Conservation (phyloP, 495 filamentous ascomycete species). For the Talaromyces liani region DNA sequence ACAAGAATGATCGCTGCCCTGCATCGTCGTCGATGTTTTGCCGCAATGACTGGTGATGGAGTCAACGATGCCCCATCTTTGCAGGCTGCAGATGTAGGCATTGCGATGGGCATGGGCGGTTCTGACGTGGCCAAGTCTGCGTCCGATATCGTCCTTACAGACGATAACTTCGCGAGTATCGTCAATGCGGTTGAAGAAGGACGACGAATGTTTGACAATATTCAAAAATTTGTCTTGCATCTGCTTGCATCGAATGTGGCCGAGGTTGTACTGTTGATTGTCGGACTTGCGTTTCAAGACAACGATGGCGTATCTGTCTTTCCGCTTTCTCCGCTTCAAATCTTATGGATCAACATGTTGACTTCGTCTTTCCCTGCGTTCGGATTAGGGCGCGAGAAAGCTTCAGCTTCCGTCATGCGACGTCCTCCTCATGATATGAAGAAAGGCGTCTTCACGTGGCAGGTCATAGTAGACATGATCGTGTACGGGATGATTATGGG, state of each 20-base stretch:
- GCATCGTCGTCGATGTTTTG: conserved; percentile 56
- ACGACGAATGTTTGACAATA: conserved; percentile 68
- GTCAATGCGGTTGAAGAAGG: conserved; percentile 68
- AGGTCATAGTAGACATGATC: conserved; percentile 66
- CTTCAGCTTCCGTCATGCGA: conserved; percentile 59
- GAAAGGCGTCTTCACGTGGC: conserved; percentile 61
- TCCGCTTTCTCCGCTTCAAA: conserved; percentile 65
- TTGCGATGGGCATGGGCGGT: conserved; percentile 76
- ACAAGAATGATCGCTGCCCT: conserved; percentile 65
- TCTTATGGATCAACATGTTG: conserved; percentile 73
- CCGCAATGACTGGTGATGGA: conserved; percentile 73
- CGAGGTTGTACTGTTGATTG: conserved; percentile 63
- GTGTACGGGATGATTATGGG: conserved; percentile 68
- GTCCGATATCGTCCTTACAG: conserved; percentile 78
- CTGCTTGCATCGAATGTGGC: conserved; percentile 67
- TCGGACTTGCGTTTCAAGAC: conserved; percentile 68
- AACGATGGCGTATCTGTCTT: conserved; percentile 57
- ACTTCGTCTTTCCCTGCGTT: conserved; percentile 71
- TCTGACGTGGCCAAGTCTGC: conserved; percentile 89
- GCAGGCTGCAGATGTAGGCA: conserved; percentile 72
- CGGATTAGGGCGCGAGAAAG: conserved; percentile 64
- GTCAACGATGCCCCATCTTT: conserved; percentile 82
- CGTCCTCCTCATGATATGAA: conserved; percentile 62
- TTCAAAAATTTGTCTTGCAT: conserved; percentile 76
- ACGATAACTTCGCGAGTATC: conserved; percentile 81